A percentile compares a stretch with the other conserved stretches of the same genome.
Conservation (phyloP, 768 basidiomycete species). For the Tylopilus rubrobrunneus region DNA sequence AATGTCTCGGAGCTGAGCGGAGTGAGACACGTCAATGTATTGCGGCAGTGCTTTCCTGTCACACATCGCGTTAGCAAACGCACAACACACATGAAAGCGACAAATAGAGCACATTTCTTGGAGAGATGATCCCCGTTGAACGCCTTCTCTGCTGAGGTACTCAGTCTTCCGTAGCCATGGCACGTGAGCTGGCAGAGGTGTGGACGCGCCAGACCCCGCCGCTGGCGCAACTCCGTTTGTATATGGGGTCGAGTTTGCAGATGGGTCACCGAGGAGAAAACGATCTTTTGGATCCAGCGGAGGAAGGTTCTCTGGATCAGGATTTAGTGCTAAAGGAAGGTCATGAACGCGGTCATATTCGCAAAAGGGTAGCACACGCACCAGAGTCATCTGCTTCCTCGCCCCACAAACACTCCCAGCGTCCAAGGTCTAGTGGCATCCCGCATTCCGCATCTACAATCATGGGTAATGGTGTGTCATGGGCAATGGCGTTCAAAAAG, state of each 20-base stretch:
- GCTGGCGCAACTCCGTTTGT: conserved; percentile 30
- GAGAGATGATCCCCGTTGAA: conserved; percentile 35
- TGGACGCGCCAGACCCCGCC: conserved; percentile 32
- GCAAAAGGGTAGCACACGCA: conserved; percentile 29
- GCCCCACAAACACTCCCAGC: conserved; percentile 81
- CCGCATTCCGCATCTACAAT: conserved; percentile 96
- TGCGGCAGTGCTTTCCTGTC: conserved; percentile 47
- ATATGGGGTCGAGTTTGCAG: conserved; percentile 42
- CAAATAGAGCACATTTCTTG: conserved; percentile 53
- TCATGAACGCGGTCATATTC: not conserved
- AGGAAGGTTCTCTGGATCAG: conserved; percentile 55
- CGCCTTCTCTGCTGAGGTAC: conserved; percentile 70
- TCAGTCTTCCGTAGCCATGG: conserved; percentile 93
- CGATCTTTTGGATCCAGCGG: conserved; percentile 71
- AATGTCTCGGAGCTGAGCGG: conserved; percentile 73
- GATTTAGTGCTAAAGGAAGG: conserved; percentile 51
- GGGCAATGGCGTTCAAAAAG: conserved; percentile 76
- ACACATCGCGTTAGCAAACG: not conserved
- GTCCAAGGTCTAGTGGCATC: conserved; percentile 89
- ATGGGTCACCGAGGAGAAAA: conserved; percentile 67
- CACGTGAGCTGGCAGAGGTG: conserved; percentile 58
- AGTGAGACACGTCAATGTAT: conserved; percentile 66
- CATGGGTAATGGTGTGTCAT: conserved; percentile 86
- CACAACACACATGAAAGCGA: not conserved
- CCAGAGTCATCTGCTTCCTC: conserved; percentile 70